These are phyloP conservation scores for Lepraria neglecta DNA, from an alignment of 495 filamentous ascomycete species.

Conservation along the genomic window DNA sequence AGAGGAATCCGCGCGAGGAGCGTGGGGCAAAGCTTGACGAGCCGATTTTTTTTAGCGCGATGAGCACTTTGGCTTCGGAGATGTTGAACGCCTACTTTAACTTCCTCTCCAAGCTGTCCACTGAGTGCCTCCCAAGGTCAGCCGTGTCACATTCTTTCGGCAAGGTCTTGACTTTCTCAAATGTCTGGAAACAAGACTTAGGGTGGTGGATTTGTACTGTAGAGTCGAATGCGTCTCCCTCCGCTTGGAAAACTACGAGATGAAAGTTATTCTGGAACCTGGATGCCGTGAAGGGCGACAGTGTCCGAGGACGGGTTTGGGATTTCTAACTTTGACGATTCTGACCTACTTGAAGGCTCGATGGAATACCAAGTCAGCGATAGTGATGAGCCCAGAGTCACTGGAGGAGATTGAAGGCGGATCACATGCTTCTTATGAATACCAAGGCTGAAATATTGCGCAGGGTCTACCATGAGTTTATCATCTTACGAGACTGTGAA, in stretches of 20 bases:
- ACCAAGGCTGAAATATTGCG: conserved; percentile 16
- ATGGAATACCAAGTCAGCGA: conserved; percentile 33
- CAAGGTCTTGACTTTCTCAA: conserved; percentile 21
- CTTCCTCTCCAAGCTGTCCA: conserved; percentile 18
- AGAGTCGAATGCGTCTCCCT: conserved; percentile 22
- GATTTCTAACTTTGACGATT: conserved; percentile 30
- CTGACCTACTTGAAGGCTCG: conserved; percentile 31
- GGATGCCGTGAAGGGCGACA: conserved; percentile 28
- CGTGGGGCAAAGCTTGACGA: no score
- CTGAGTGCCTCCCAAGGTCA: not conserved
- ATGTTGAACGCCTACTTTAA: conserved; percentile 28
- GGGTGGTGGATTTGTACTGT: conserved; percentile 26
- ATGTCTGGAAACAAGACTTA: conserved; percentile 23
- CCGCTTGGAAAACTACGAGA: conserved; percentile 27
- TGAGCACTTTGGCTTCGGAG: conserved; percentile 28
- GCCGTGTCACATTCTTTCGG: conserved; percentile 16
- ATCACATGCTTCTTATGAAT: no score
- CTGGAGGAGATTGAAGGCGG: conserved; percentile 31
- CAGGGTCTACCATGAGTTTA: conserved; percentile 30
- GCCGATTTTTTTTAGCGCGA: not conserved
- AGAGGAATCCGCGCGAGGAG: no score
- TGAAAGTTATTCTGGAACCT: conserved; percentile 28
- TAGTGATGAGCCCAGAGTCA: conserved; percentile 34
- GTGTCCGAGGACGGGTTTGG: conserved; percentile 22
- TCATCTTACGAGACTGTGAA: no score